Conservation (phyloP, 306 rosid species). For the Castanospermum australe region DNA sequence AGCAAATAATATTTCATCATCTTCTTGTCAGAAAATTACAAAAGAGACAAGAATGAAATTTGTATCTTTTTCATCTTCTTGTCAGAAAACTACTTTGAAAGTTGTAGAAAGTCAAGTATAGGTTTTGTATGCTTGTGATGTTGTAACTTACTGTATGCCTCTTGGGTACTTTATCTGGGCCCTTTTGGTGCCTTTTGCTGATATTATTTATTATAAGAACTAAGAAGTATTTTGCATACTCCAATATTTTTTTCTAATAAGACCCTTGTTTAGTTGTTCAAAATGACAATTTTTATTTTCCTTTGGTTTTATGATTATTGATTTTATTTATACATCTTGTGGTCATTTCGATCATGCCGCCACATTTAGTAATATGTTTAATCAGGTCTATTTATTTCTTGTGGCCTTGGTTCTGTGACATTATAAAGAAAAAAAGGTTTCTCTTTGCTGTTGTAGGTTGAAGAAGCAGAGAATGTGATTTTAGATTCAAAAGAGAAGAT, state of each 20-base stretch:
- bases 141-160: background rate
- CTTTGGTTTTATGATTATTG: background rate
- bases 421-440: background rate
- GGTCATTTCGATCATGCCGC: background rate
- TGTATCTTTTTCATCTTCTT: too few relatives aligned
- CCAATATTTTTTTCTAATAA: background rate
- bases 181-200: background rate
- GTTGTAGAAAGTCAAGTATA: background rate
- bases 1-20: background rate
- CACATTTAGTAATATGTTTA: background rate
- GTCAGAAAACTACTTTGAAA: too few relatives aligned
- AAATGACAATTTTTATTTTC: background rate
- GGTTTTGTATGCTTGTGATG: background rate
- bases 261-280: background rate
- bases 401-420: conserved; percentile 14
- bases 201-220: background rate
- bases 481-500: conserved; percentile 93
- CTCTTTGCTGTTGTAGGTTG: conserved; percentile 51
- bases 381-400: conserved; percentile 1
- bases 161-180: background rate
- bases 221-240: background rate
- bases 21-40: background rate
- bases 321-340: background rate
- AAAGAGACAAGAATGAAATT: background rate
- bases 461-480: conserved; percentile 50